These are phyloP conservation scores for Aspergillus ochraceus DNA, from an alignment of 2,329 filamentous ascomycete genomes.

Conservation along the genomic window DNA sequence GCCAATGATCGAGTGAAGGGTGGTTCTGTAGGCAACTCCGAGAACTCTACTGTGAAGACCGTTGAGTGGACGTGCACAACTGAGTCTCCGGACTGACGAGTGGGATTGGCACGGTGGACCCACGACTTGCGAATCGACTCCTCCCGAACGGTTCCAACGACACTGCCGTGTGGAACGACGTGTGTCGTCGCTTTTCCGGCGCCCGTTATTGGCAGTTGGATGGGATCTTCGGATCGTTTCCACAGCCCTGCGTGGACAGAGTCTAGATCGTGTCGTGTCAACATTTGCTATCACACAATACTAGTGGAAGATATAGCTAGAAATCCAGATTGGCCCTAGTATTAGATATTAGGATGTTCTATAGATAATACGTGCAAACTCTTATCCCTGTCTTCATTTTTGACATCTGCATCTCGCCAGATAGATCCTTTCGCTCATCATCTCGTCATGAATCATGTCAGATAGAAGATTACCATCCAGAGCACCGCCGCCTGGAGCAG, in stretches of 20 bases:
- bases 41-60: not conserved
- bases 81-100: not conserved
- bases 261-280: not conserved
- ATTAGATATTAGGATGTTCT: not conserved
- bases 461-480: not conserved
- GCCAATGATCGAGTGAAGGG: not conserved
- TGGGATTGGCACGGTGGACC: not conserved
- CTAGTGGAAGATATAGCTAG: too few species aligned
- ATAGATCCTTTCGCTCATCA: not conserved
- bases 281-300: not conserved
- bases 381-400: not conserved
- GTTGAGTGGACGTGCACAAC: too few species aligned
- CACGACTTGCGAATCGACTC: not conserved
- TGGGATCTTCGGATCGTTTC: not conserved
- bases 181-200: not conserved
- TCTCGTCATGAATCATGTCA: not conserved
- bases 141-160: not conserved
- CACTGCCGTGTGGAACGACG: not conserved
- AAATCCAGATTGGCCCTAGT: too few species aligned
- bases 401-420: not conserved
- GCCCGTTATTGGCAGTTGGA: not conserved
- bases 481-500: not conserved
- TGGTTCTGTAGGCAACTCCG: not conserved
- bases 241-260: not conserved
- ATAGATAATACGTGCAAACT: not conserved